Evolutionary conservation across 176 grass and related monocot species (phyloP), one percentile per base, ranked within the genome.

Genomic region (Eragrostis nindensis): DNA sequence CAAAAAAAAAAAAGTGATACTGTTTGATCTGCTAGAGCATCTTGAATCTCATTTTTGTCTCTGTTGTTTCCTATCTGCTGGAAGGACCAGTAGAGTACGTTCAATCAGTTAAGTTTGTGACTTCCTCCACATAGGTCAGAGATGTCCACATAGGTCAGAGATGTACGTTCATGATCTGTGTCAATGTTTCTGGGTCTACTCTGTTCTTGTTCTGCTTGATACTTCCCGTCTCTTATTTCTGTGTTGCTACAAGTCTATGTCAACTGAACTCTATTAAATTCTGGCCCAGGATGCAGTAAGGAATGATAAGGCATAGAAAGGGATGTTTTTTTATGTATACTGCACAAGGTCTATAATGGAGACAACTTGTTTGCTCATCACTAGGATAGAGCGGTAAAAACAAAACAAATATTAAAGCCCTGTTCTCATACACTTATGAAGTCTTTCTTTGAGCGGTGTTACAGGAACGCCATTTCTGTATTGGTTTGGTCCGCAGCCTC

Each of bases 391-490:
- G 21, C 32, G 32, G 32, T 1, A 4, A 36, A 36, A 36, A 56
- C 7, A 3, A 14, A 47, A 47, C 2, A 22, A 9, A 61, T 76
- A 27, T 63, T 0, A n/a, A 64, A 52, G 17, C 3, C 30, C 62
- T 36, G 27, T 36, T 17, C 15, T 10, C 24, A 19, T 4, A 4
- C 43, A 36, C 1, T 11, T 15, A 5, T 24, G 41, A 36, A 42
- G 17, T 25, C 45, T 56, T 64, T 10, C 3, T 25, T 65, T 70
- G 21, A 57, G 13, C n/a, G 25, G 44, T 55, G 18, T 70, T 32
- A 13, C 44, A 91, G 92, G 92, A 36, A 25, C 6, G 30, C 79
- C 83, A 10, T 89, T 90, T 48, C 57, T 94, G 9, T 89, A 78
- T 21, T 94, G 86, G 92, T 49, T 74, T 19, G 92, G 89, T 8